Evolutionary conservation across 2,329 filamentous ascomycete species (phyloP).

Genomic region (Calonectria montana): DNA sequence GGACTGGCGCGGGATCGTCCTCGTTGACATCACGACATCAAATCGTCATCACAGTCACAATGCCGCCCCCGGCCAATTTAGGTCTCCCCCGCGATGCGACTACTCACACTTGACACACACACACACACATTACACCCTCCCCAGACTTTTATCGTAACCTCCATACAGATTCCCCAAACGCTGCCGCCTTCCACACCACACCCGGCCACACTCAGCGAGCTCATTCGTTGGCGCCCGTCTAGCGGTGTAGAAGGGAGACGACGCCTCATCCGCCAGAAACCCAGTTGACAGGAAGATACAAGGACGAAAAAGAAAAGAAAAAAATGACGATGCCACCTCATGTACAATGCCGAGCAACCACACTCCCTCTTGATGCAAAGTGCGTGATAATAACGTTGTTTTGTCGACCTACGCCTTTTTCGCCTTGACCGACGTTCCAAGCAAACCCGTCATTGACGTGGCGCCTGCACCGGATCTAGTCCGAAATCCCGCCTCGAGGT

Average conservation of each 20-base stretch:
- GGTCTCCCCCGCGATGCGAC: constrained; percentile 22
- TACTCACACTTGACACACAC: constrained; percentile 17
- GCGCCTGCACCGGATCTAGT: not conserved
- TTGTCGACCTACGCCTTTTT: not conserved
- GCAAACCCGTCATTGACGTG: not conserved
- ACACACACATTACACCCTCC: constrained; percentile 12
- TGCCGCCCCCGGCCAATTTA: constrained; percentile 3
- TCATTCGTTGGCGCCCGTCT: constrained; percentile 34
- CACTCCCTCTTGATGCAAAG: not conserved
- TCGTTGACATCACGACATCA: constrained; percentile 20
- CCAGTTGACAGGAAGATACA: not conserved
- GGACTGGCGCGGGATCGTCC: constrained; percentile 1
- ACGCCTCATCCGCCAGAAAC: constrained; percentile 10
- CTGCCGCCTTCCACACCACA: constrained; percentile 35
- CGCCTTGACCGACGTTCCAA: constrained; percentile 9
- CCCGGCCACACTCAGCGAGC: constrained; percentile 29
- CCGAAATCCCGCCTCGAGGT: not conserved
- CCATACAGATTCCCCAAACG: constrained; percentile 8
- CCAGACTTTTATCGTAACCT: constrained; percentile 19
- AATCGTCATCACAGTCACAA: constrained; percentile 17
- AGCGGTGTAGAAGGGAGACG: constrained; percentile 33
- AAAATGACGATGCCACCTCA: not conserved
- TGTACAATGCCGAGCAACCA: constrained; percentile 10
- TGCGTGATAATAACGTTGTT: constrained; percentile 18
- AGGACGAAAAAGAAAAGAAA: not conserved